phyloP scores from a whole-genome alignment of 2,329 filamentous ascomycete species.

The Coniochaeta ligniaria region DNA sequence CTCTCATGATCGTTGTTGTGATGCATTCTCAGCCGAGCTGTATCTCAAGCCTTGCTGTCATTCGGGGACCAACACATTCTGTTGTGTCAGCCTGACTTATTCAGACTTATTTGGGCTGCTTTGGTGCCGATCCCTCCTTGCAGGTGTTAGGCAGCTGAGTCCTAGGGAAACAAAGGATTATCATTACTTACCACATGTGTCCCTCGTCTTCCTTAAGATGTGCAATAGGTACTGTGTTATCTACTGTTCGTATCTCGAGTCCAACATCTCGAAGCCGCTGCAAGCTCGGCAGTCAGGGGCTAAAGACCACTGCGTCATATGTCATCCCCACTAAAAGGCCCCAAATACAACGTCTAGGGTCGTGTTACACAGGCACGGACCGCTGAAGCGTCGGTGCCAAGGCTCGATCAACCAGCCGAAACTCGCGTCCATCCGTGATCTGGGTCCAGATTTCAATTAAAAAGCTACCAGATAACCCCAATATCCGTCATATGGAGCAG shows the following conservation, averaged over 20 bases:
- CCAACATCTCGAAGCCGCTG: no score
- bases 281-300: no score
- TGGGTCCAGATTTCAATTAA: not conserved
- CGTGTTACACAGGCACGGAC: not conserved
- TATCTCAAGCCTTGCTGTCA: not conserved
- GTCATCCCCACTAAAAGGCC: not conserved
- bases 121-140: not conserved
- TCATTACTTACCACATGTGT: not conserved
- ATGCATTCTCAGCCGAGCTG: not conserved
- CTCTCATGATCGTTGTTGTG: not conserved
- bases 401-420: not conserved
- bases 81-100: not conserved
- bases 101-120: not conserved
- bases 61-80: not conserved
- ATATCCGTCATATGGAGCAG: slow-evolving; percentile 26
- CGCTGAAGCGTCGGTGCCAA: not conserved
- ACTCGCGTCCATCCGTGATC: not conserved
- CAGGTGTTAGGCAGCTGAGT: not conserved
- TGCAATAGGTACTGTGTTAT: no score
- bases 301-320: not conserved
- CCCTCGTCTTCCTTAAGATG: no score
- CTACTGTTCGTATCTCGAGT: no score
- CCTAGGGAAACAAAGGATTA: not conserved
- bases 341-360: not conserved
- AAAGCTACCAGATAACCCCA: not conserved